Conservation (phyloP, 2,329 filamentous ascomycete genomes). For the Amauroascus verrucosus region DNA sequence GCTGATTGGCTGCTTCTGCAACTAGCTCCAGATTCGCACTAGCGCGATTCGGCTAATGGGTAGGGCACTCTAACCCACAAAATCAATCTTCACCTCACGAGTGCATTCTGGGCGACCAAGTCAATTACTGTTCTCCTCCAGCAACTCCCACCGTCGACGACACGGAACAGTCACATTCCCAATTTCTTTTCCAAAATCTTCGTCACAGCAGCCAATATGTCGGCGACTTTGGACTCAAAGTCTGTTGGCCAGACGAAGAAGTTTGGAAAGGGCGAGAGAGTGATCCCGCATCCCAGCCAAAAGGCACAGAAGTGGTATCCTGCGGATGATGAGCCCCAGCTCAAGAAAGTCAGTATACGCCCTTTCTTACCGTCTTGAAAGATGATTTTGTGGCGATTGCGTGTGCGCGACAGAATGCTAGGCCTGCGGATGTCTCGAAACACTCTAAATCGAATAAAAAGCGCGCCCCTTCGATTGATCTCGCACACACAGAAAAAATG, state of each 20-base stretch:
- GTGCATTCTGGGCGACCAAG: slow-evolving; percentile 25
- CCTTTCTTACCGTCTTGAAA: slow-evolving; percentile 17
- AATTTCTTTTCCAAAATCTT: slow-evolving; percentile 30
- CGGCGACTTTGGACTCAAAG: slow-evolving; percentile 35
- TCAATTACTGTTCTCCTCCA: slow-evolving; percentile 28
- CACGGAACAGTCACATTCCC: slow-evolving; percentile 24
- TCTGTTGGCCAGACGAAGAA: slow-evolving; percentile 61
- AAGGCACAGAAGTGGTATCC: slow-evolving; percentile 99
- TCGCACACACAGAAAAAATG: background rate
- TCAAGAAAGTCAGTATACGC: slow-evolving; percentile 76
- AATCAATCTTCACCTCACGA: slow-evolving; percentile 30
- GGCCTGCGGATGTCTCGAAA: background rate
- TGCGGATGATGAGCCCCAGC: slow-evolving; percentile 76
- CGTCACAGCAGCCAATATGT: slow-evolving; percentile 45
- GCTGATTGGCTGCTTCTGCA: slow-evolving; percentile 7
- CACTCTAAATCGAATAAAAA: background rate
- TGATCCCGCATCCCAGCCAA: slow-evolving; percentile 73
- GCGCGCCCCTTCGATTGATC: background rate
- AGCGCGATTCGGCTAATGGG: slow-evolving; percentile 32
- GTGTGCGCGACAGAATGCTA: background rate
- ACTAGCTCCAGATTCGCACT: slow-evolving; percentile 26
- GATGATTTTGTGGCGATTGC: background rate
- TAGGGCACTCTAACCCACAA: slow-evolving; percentile 38
- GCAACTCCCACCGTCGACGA: slow-evolving; percentile 36
- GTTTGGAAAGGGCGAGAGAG: slow-evolving; percentile 93